Conservation (phyloP, 495 filamentous ascomycete species). For the Xylaria sp. region DNA sequence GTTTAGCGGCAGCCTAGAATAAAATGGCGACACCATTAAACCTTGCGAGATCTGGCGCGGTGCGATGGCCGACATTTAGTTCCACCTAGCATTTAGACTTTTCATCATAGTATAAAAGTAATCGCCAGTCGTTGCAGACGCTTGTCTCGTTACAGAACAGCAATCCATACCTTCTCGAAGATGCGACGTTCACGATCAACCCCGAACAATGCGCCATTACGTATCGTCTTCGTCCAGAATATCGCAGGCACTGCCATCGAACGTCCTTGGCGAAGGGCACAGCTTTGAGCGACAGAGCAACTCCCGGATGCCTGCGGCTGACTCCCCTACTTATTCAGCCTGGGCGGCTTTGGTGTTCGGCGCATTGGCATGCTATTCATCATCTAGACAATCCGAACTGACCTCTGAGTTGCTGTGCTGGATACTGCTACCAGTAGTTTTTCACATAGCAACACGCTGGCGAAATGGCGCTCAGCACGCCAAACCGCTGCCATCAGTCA, state of each 20-base stretch:
- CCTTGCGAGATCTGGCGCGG: background rate
- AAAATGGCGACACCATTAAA: background rate
- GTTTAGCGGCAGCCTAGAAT: constrained; percentile 11
- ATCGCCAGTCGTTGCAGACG: background rate
- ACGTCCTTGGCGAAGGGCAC: background rate
- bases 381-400: constrained; percentile 26
- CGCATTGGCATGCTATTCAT: background rate
- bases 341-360: constrained; percentile 22
- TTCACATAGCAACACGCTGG: constrained; percentile 9
- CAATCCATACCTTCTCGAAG: constrained; percentile 1
- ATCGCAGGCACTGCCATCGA: background rate
- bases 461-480: background rate
- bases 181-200: background rate
- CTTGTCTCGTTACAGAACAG: background rate
- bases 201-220: background rate
- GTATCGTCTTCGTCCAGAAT: background rate
- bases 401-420: constrained; percentile 33
- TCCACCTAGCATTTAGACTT: background rate
- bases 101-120: background rate
- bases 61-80: background rate
- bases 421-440: constrained; percentile 24
- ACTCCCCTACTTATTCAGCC: constrained; percentile 18
- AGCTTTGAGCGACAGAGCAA: background rate
- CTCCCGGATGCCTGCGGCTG: background rate
- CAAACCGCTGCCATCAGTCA: background rate